A percentile compares a stretch with the other conserved stretches of the same genome.
These are phyloP conservation scores for Penicillium pulvis DNA, from an alignment of 495 filamentous ascomycete genomes.

Conservation along the genomic window DNA sequence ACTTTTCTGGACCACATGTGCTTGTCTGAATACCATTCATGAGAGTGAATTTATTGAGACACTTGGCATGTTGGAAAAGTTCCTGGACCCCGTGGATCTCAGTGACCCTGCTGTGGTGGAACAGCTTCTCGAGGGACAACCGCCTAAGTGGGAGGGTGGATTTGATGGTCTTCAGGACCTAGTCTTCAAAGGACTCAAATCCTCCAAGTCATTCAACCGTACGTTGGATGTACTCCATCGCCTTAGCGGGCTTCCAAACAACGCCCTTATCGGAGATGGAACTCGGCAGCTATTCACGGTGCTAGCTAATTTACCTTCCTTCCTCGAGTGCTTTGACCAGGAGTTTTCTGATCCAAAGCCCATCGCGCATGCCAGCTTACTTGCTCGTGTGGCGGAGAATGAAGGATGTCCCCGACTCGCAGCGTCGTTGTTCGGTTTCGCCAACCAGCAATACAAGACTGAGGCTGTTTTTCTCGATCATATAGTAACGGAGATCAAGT, in stretches of 20 bases:
- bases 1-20: constrained; percentile 96
- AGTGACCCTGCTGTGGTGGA: constrained; percentile 65
- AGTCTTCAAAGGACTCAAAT: constrained; percentile 88
- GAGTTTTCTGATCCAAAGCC: constrained; percentile 54
- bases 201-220: constrained; percentile 74
- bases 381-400: constrained; percentile 71
- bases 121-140: constrained; percentile 73
- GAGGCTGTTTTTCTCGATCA: constrained; percentile 77
- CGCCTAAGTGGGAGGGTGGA: constrained; percentile 82
- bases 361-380: constrained; percentile 62
- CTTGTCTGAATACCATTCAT: constrained; percentile 92
- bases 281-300: constrained; percentile 80
- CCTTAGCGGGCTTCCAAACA: constrained; percentile 77
- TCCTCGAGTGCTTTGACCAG: constrained; percentile 77
- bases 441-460: constrained; percentile 65
- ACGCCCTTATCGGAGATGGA: constrained; percentile 77
- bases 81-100: constrained; percentile 82
- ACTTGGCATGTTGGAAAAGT: constrained; percentile 85
- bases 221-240: constrained; percentile 78
- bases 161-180: constrained; percentile 87
- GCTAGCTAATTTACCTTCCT: constrained; percentile 86
- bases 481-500: constrained; percentile 72
- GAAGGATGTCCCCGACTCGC: constrained; percentile 54
- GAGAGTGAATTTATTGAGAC: constrained; percentile 93
- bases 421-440: constrained; percentile 66